Percentiles rank a stretch among this genome's conserved stretches.
phyloP scores from a whole-genome alignment of 768 basidiomycete genomes.

The Leccinum subtestaceum region DNA sequence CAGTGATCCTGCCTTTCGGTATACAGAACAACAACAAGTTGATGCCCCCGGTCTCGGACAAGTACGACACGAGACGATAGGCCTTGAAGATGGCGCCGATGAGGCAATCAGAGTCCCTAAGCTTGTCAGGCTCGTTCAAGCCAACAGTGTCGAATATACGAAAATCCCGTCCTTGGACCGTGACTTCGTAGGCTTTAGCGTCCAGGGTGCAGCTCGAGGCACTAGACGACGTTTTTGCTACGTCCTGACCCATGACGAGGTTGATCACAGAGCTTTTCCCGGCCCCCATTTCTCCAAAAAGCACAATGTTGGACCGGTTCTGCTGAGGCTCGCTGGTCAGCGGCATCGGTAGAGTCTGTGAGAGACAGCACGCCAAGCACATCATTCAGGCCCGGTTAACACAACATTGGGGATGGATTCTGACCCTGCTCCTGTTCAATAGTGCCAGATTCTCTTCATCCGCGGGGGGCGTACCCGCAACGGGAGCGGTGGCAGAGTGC shows the following conservation, averaged over 20 bases:
- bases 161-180: constrained; percentile 18
- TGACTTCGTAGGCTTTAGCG: constrained; percentile 25
- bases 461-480: not conserved
- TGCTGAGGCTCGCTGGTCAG: constrained; percentile 11
- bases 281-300: constrained; percentile 31
- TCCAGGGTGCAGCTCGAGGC: constrained; percentile 36
- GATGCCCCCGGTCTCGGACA: constrained; percentile 35
- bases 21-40: constrained; percentile 41
- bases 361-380: not conserved
- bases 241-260: constrained; percentile 32
- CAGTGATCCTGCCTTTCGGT: constrained; percentile 32
- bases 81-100: constrained; percentile 32
- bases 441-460: constrained; percentile 1
- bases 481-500: not conserved
- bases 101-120: constrained; percentile 25
- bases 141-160: constrained; percentile 36
- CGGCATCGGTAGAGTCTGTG: constrained; percentile 3
- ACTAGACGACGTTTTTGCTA: constrained; percentile 30
- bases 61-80: constrained; percentile 32
- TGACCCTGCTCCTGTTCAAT: constrained; percentile 12
- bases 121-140: constrained; percentile 28
- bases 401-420: not conserved
- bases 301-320: constrained; percentile 22
- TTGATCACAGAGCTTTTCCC: constrained; percentile 45
- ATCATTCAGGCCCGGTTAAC: constrained; percentile 7